phyloP scores from a whole-genome alignment of 1,284 basidiomycete species.

The Trichosporon sp. region DNA sequence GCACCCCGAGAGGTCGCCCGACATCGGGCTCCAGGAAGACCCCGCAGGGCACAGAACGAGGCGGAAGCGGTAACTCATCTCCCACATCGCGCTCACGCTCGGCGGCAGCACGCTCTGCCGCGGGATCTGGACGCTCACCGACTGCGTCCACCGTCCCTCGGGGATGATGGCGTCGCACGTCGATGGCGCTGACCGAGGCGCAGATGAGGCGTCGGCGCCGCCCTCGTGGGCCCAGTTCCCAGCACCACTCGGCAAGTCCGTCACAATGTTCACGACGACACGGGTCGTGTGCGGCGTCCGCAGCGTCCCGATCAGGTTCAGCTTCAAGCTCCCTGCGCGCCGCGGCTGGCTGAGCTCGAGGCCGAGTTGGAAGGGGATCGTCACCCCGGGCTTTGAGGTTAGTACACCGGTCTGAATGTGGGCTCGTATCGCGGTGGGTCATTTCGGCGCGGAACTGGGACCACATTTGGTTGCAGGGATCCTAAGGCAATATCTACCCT shows the following conservation, averaged over 20 bases:
- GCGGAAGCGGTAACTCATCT: background rate
- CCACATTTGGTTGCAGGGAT: background rate
- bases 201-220: conserved; percentile 30
- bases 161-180: background rate
- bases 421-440: background rate
- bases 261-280: conserved; percentile 35
- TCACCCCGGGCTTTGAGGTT: background rate
- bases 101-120: background rate
- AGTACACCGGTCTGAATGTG: background rate
- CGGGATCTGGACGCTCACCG: background rate
- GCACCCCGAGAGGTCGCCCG: background rate
- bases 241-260: conserved; percentile 14
- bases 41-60: background rate
- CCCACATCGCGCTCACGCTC: background rate
- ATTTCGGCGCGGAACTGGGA: conserved; percentile 4
- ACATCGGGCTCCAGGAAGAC: background rate
- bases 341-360: conserved; percentile 22
- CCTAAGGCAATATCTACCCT: background rate
- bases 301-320: conserved; percentile 11
- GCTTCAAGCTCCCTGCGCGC: conserved; percentile 7
- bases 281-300: conserved; percentile 38
- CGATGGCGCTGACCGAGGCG: background rate
- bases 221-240: conserved; percentile 40
- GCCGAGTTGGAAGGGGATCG: background rate
- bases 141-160: background rate